A percentile compares a stretch with the other conserved stretches of the same genome.
Evolutionary conservation across 495 filamentous ascomycete species (phyloP).

Genomic region (Penicillium manginii): DNA sequence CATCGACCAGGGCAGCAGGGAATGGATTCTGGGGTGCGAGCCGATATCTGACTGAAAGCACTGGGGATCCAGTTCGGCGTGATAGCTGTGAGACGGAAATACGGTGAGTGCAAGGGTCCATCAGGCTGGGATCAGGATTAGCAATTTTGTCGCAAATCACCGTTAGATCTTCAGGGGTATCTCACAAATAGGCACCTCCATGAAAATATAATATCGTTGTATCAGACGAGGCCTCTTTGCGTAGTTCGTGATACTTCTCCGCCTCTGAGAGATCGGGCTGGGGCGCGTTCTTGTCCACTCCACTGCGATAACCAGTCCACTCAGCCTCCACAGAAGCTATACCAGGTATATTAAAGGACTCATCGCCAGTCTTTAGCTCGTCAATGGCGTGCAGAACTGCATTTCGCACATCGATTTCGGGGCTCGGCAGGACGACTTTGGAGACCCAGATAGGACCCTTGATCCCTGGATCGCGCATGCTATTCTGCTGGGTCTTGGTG

Average conservation of each 20-base stretch:
- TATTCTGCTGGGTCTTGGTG: constrained; percentile 63
- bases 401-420: constrained; percentile 60
- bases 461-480: constrained; percentile 65
- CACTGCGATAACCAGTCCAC: constrained; percentile 78
- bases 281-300: constrained; percentile 55
- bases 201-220: constrained; percentile 85
- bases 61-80: constrained; percentile 58
- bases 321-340: constrained; percentile 72
- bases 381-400: constrained; percentile 66
- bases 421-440: constrained; percentile 61
- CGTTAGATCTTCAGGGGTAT: neutral
- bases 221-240: constrained; percentile 67
- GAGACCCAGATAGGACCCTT: constrained; percentile 83
- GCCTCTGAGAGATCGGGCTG: constrained; percentile 65
- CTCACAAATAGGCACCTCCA: constrained; percentile 79
- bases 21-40: constrained; percentile 85
- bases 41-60: constrained; percentile 83
- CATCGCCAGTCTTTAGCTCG: constrained; percentile 54
- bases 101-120: constrained; percentile 75
- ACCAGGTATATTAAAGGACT: constrained; percentile 56
- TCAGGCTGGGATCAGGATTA: constrained; percentile 46
- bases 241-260: constrained; percentile 72
- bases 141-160: neutral
- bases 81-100: constrained; percentile 48
- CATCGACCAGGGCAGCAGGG: constrained; percentile 81